phyloP scores from a whole-genome alignment of 2,329 filamentous ascomycete genomes.

The Penicillium sp. region DNA sequence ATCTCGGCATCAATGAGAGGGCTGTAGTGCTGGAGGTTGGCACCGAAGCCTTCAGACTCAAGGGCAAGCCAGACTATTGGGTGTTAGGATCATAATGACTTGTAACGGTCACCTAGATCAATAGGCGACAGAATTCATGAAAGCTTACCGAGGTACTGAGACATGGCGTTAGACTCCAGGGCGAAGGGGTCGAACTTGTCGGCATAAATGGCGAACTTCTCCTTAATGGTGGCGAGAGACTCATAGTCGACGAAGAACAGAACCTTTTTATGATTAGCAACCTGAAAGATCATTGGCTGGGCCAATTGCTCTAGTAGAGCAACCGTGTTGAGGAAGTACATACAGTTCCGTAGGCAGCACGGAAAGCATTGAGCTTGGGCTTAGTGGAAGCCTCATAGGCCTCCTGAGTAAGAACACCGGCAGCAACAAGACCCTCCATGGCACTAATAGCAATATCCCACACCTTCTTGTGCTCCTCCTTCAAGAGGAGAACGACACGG shows the following conservation, averaged over 20 bases:
- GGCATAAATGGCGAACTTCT: conserved; percentile 68
- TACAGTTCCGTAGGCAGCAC: conserved; percentile 72
- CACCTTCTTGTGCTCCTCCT: conserved; percentile 81
- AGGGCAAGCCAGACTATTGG: conserved; percentile 69
- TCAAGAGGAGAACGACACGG: conserved; percentile 74
- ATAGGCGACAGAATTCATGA: neutral
- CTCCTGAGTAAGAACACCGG: conserved; percentile 55
- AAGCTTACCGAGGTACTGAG: conserved; percentile 60
- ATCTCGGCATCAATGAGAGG: conserved; percentile 76
- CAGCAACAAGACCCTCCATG: conserved; percentile 45
- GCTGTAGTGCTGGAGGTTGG: conserved; percentile 92
- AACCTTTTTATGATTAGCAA: conserved; percentile 38
- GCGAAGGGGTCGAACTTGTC: conserved; percentile 79
- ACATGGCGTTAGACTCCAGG: conserved; percentile 74
- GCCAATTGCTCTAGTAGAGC: neutral
- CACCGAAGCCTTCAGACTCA: conserved; percentile 78
- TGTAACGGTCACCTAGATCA: no score
- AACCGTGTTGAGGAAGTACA: conserved; percentile 31
- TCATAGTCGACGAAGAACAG: conserved; percentile 82
- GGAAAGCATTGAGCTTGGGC: conserved; percentile 59
- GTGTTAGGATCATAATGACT: conserved; percentile 1
- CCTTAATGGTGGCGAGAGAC: conserved; percentile 60
- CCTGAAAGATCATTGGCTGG: neutral
- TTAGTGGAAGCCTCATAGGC: conserved; percentile 47
- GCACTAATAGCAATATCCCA: conserved; percentile 75